These are phyloP conservation scores for Microdochium nivale DNA, from an alignment of 2,329 filamentous ascomycete genomes.

Conservation along the genomic window DNA sequence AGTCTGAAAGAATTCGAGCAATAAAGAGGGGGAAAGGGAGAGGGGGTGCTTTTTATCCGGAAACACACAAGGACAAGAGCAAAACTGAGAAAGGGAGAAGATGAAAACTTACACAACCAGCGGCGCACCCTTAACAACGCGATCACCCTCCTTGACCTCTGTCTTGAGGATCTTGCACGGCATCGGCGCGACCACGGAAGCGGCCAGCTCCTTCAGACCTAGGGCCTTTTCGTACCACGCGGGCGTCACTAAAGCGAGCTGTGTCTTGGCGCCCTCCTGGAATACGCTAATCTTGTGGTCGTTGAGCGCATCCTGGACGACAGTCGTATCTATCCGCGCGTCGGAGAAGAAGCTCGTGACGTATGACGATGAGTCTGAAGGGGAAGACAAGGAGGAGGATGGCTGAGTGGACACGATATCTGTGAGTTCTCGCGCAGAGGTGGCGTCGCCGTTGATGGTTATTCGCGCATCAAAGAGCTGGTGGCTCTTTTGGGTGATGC, in stretches of 20 bases:
- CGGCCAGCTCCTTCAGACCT: constrained; percentile 69
- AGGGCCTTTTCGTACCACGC: constrained; percentile 83
- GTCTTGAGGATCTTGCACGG: constrained; percentile 93
- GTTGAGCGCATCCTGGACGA: constrained; percentile 48
- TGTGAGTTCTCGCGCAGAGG: constrained; percentile 28
- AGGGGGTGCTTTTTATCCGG: too few relatives aligned
- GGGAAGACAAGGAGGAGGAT: constrained; percentile 15
- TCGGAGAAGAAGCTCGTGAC: constrained; percentile 74
- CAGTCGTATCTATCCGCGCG: constrained; percentile 69
- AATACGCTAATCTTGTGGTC: constrained; percentile 67
- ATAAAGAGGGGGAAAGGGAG: not conserved
- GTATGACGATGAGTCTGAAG: constrained; percentile 20
- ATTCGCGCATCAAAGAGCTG: constrained; percentile 38
- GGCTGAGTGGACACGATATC: constrained; percentile 34
- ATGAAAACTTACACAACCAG: constrained; percentile 64
- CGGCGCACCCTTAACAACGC: constrained; percentile 76
- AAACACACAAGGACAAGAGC: constrained; percentile 18
- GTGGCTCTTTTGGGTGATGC: constrained; percentile 37
- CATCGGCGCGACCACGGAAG: constrained; percentile 89
- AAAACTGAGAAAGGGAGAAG: not conserved
- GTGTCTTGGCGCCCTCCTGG: constrained; percentile 54
- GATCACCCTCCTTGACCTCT: constrained; percentile 73
- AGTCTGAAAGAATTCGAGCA: not conserved
- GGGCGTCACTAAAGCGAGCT: constrained; percentile 51
- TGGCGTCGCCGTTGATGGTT: constrained; percentile 25